These are phyloP conservation scores for Herpetospermum pedunculosum DNA, from an alignment of 306 rosid species.

Conservation along the genomic window DNA sequence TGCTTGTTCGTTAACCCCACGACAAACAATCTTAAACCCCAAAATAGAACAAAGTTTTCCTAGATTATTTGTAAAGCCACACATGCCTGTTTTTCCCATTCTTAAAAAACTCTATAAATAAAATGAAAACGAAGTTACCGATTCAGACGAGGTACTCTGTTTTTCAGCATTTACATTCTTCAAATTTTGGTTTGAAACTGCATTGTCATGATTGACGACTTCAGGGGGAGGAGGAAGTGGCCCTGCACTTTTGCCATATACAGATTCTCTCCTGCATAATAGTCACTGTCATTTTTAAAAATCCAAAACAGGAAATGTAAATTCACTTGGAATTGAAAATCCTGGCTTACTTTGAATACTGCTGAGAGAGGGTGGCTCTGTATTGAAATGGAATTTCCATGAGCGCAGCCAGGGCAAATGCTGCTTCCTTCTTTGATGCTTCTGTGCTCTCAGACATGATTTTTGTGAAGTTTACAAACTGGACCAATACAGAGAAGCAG, in stretches of 20 bases:
- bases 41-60: neutral
- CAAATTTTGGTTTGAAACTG: slow-evolving; percentile 19
- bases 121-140: slow-evolving; percentile 29
- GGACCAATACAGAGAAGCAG: slow-evolving; percentile 7
- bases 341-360: slow-evolving; percentile 25
- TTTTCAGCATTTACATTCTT: slow-evolving; percentile 23
- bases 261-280: slow-evolving; percentile 33
- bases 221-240: slow-evolving; percentile 74
- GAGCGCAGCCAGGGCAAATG: slow-evolving; percentile 90
- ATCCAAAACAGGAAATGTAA: neutral
- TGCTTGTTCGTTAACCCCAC: neutral
- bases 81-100: neutral
- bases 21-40: neutral
- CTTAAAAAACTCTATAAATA: slow-evolving; percentile 5
- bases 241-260: slow-evolving; percentile 25
- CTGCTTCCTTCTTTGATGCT: slow-evolving; percentile 69
- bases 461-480: slow-evolving; percentile 94
- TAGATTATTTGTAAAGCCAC: neutral
- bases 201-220: slow-evolving; percentile 60
- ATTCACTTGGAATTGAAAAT: neutral
- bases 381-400: slow-evolving; percentile 93
- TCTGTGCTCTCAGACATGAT: slow-evolving; percentile 74
- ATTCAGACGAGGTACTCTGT: slow-evolving; percentile 37
- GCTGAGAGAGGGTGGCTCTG: slow-evolving; percentile 51
- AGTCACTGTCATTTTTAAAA: neutral